Percentiles rank a stretch among this genome's conserved stretches.
Evolutionary conservation across 2,329 filamentous ascomycete species (phyloP).

Genomic region (Penicillium occitanis): DNA sequence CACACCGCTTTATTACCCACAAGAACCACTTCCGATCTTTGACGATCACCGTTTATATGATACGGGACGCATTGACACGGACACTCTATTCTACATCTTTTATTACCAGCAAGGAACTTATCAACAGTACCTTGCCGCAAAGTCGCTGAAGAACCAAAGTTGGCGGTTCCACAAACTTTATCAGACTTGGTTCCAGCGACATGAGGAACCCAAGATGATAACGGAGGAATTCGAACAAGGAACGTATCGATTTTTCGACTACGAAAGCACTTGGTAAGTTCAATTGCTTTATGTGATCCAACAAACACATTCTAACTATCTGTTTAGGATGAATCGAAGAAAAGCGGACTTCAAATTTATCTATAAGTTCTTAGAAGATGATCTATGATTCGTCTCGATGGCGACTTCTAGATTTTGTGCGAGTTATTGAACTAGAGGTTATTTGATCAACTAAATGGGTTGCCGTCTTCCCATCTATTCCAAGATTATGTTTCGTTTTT

Average conservation of each 20-base stretch:
- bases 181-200: conserved; percentile 98
- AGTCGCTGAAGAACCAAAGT: conserved; percentile 96
- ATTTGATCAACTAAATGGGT: conserved; percentile 6
- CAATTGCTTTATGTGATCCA: neutral
- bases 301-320: conserved; percentile 20
- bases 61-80: conserved; percentile 76
- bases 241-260: conserved; percentile 98
- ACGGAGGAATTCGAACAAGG: conserved; percentile 99
- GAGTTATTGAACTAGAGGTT: conserved; percentile 1
- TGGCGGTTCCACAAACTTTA: conserved; percentile 99
- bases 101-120: conserved; percentile 98
- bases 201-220: conserved; percentile 97
- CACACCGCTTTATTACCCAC: conserved; percentile 80
- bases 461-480: neutral
- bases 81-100: conserved; percentile 97
- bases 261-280: conserved; percentile 94
- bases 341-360: conserved; percentile 98
- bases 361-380: conserved; percentile 96
- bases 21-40: conserved; percentile 87
- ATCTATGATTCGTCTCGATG: conserved; percentile 57
- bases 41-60: conserved; percentile 85
- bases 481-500: conserved; percentile 11
- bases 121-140: conserved; percentile 92
- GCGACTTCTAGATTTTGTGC: neutral
- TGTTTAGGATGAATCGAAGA: conserved; percentile 87